Evolutionary conservation across 805 yeast genomes (phyloP), one percentile per base, ranked within the genome.

Genomic region (Naumovozyma baii): DNA sequence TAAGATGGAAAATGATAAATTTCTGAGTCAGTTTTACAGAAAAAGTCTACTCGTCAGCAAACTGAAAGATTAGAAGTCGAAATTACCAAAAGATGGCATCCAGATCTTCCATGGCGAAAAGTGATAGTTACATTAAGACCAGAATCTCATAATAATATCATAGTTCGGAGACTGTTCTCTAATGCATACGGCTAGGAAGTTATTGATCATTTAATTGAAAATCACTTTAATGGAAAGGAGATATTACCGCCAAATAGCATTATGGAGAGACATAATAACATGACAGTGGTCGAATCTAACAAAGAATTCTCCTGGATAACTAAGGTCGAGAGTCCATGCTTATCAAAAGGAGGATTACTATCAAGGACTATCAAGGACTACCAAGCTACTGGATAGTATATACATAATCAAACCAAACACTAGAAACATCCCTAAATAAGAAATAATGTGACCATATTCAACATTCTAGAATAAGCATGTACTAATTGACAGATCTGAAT

Each of bases 91-190:
- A 76, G 77, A 36, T 92, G 94, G 80, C 97, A 88, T 54, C 59
- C 74, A 12, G 15, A 5, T n/a, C 5, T 5, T 5, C 31, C 31
- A 5, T 90, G 98, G 98, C 66, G 96, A 31, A 90, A 90, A 61
- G 95, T 90, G 2, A 63, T 90, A 19, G 95, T 88, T 1, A 76
- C 76, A 34, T 62, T 90, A 47, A 73, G 77, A 48, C 95, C 96
- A 0, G 98, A 90, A 58, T 95, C 98, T 0, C 98, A 90, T 55
- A 90, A 90, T 54, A 90, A 87, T 53, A 87, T 90, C 22, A 70
- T 85, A 15, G 97, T 90, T 1, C 67, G 98, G 45, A 70, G 97
- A 48, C 64, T 83, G 43, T 90, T 84, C 66, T 80, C 94, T 3
- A 83, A 83, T 62, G 92, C 90, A 0, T 82, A 77, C 59, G 94